Conservation (phyloP, 2,329 filamentous ascomycete genomes). For the Coleophoma eucalyptorum region DNA sequence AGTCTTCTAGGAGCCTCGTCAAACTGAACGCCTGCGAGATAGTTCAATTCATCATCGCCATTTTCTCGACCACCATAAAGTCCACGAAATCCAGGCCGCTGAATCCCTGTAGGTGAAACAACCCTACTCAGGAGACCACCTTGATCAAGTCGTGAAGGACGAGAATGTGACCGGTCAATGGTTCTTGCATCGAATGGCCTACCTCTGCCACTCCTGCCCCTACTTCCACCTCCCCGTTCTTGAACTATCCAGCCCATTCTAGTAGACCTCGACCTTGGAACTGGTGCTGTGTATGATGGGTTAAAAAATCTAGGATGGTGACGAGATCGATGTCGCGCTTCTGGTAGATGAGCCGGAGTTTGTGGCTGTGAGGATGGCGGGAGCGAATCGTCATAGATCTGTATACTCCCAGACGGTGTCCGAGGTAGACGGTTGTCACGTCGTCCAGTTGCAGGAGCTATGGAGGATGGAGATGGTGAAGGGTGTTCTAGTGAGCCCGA, state of each 20-base stretch:
- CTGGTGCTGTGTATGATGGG: slow-evolving; percentile 41
- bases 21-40: slow-evolving; percentile 28
- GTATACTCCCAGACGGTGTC: slow-evolving; percentile 25
- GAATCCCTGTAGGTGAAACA: slow-evolving; percentile 33
- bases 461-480: slow-evolving; percentile 9
- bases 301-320: slow-evolving; percentile 17
- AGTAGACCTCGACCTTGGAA: slow-evolving; percentile 13
- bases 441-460: slow-evolving; percentile 1
- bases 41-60: slow-evolving; percentile 33
- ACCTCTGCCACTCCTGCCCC: not conserved
- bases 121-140: slow-evolving; percentile 18
- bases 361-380: slow-evolving; percentile 43
- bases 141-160: slow-evolving; percentile 4
- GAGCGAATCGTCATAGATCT: slow-evolving; percentile 43
- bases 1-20: slow-evolving; percentile 23
- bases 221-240: slow-evolving; percentile 2
- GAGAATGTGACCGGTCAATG: not conserved
- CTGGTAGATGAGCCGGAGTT: slow-evolving; percentile 45
- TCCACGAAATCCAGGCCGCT: slow-evolving; percentile 39
- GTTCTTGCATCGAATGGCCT: not conserved
- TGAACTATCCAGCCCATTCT: not conserved
- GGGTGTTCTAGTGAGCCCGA: slow-evolving; percentile 4
- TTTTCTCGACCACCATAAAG: slow-evolving; percentile 47
- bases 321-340: slow-evolving; percentile 41
- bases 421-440: slow-evolving; percentile 4